Base-by-base conservation (phyloP, 805 yeast species). In the Metschnikowia arizonensis region DNA sequence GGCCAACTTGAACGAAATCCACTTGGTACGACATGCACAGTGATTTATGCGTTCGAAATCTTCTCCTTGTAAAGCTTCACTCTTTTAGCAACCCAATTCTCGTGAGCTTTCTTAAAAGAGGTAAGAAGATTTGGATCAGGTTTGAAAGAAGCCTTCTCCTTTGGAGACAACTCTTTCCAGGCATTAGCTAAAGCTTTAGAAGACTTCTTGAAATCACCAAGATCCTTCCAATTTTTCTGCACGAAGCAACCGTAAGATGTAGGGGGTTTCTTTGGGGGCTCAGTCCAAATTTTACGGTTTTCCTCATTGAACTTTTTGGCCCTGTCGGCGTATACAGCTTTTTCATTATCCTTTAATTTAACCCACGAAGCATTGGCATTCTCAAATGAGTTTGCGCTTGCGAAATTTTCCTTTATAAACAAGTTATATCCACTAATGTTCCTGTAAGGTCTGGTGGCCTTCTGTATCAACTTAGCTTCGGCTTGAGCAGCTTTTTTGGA, bases 251-350 rank as follows among this genome's bases (percentile, higher is more conserved):
- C 67, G 55, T 59, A 69, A 10, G 61, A 60, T 35, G 43, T 47
- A 3, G 60, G 50, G 5, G 73, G 72, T 5, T 55, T 48, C 42
- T 61, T 61, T 29, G 76, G 76, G 52, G 62, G 63, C 1, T 68
- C 66, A 2, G 59, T 53, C 52, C 52, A 66, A 21, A 54, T 46
- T 43, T 58, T 47, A 25, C 50, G 42, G 36, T 52, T 52, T 32
- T 60, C 60, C 10, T 54, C 64, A 46, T 66, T 66, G 51, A 53
- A 48, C 35, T 53, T 58, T n/a, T 56, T 57, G n/a, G 68, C 70
- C 44, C 57, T 53, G 2, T 40, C 49, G 15, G 48, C 44, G 48
- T 42, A 67, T 4, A 35, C 48, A 11, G 56, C 62, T 53, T 62
- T 65, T 48, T 69, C 73, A 26, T 44, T 45, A 6, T 50, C 60